Percentiles rank a stretch among this genome's conserved stretches.
Conservation (phyloP, 2,329 filamentous ascomycete species). For the Fusarium sp. region DNA sequence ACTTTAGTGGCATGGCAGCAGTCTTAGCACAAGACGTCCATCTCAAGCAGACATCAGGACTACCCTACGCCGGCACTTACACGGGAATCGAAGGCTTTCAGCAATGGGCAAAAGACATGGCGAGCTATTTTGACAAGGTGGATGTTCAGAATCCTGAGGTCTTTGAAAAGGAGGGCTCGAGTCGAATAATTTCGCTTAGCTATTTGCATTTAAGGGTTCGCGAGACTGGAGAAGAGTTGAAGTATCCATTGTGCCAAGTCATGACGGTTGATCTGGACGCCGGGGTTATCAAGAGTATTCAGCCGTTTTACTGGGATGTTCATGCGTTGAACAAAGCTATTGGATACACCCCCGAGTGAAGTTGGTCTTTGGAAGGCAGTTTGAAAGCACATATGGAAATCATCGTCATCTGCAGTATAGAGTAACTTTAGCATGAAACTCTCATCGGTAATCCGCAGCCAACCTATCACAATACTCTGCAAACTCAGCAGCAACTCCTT, state of each 20-base stretch:
- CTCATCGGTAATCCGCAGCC: slow-evolving; percentile 8
- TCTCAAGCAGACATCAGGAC: slow-evolving; percentile 48
- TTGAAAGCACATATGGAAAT: too few species aligned
- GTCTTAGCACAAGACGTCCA: slow-evolving; percentile 42
- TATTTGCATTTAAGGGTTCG: slow-evolving; percentile 46
- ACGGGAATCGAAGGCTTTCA: slow-evolving; percentile 47
- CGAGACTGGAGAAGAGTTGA: slow-evolving; percentile 46
- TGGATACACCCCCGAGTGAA: slow-evolving; percentile 21
- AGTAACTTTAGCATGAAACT: too few species aligned
- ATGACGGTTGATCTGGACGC: slow-evolving; percentile 49
- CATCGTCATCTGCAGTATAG: too few species aligned
- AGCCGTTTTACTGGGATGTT: slow-evolving; percentile 53
- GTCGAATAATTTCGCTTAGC: slow-evolving; percentile 45
- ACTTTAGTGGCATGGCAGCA: slow-evolving; percentile 48
- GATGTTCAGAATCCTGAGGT: slow-evolving; percentile 48
- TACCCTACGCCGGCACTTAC: slow-evolving; percentile 50
- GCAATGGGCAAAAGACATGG: slow-evolving; percentile 49
- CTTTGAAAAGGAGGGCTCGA: slow-evolving; percentile 46
- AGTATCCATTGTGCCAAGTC: slow-evolving; percentile 47
- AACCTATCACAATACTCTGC: slow-evolving; percentile 15
- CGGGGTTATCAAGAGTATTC: slow-evolving; percentile 47
- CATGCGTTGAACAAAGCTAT: slow-evolving; percentile 39
- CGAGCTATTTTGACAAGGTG: slow-evolving; percentile 42
- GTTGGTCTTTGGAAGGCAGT: too few species aligned
- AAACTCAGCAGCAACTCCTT: slow-evolving; percentile 17